These are phyloP conservation scores for Lentinula sp. DNA, from an alignment of 768 basidiomycete species.

Conservation along the genomic window DNA sequence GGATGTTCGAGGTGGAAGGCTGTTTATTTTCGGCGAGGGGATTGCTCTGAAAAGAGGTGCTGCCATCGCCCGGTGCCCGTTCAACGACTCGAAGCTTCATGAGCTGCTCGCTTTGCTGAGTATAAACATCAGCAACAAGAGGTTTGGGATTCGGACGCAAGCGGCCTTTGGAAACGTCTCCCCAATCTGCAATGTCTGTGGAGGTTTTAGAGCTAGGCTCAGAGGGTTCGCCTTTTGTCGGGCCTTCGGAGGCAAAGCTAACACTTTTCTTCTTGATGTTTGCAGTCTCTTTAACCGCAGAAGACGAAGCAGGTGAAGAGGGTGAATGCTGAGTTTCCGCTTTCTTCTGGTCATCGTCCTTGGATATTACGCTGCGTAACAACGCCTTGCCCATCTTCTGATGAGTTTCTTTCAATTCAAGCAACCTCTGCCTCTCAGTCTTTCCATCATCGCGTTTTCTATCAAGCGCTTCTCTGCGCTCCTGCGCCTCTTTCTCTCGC, in stretches of 20 bases:
- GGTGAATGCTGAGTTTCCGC: slow-evolving; percentile 20
- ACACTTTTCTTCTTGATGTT: slow-evolving; percentile 52
- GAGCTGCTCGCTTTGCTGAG: slow-evolving; percentile 33
- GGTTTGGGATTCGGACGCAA: slow-evolving; percentile 33
- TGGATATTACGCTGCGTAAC: slow-evolving; percentile 37
- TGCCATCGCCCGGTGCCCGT: slow-evolving; percentile 34
- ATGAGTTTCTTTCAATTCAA: slow-evolving; percentile 49
- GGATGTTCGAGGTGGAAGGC: slow-evolving; percentile 12
- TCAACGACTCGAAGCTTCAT: slow-evolving; percentile 73
- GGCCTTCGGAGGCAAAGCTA: slow-evolving; percentile 44
- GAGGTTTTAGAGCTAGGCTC: background rate
- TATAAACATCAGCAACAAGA: slow-evolving; percentile 23
- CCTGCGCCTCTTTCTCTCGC: slow-evolving; percentile 31
- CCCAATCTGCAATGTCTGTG: slow-evolving; percentile 32
- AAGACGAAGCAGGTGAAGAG: slow-evolving; percentile 1
- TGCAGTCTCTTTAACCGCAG: slow-evolving; percentile 7
- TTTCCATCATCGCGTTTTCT: slow-evolving; percentile 36
- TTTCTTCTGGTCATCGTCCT: slow-evolving; percentile 17
- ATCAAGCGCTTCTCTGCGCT: slow-evolving; percentile 39
- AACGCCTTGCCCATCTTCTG: slow-evolving; percentile 77
- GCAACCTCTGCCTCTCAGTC: slow-evolving; percentile 30
- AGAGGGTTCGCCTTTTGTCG: background rate
- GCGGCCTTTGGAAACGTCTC: slow-evolving; percentile 48
- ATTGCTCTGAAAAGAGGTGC: background rate
- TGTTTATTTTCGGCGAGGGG: background rate